Evolutionary conservation across 148 eudicot genomes (phyloP), one percentile per base, ranked within the genome.

Genomic region (Spergularia bocconei): DNA sequence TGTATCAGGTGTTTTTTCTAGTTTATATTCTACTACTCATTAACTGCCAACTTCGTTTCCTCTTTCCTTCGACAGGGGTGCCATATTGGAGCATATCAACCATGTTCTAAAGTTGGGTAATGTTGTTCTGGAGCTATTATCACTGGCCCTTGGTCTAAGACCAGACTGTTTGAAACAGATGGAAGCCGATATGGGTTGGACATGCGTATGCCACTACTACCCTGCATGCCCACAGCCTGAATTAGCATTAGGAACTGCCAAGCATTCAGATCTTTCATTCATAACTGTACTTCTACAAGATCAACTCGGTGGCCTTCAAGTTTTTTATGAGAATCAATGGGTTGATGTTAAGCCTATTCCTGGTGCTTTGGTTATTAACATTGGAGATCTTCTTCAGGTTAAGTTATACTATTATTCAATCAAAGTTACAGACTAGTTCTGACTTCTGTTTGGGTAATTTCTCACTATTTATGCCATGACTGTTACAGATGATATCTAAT

Each of bases 301-400:
- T 29, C 75, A 74, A 68, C 77, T 81, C 13, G 87, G 82, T 0
- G 88, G 89, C 52, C 91, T 88, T 51, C 91, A 88, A 70, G 79
- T 84, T 36, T 52, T 81, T n/a, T 73, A 81, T 53, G 14, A 79
- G 5, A 64, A 83, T 16, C 74, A 75, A 39, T 84, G 87, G 86
- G 57, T 75, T 58, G 79, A 86, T 75, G 74, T 86, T 19, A 57
- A 67, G 9, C 87, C 89, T 5, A 55, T 78, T 50, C 53, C 60
- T 2, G 86, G 82, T 19, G 79, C 71, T 25, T 76, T 86, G 61
- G 84, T 86, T 3, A 72, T 88, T 5, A 84, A 84, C 80, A 72
- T 84, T 23, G 88, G 82, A 16, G 86, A 87, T 57, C 67, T 84
- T 74, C 81, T 86, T 48, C 87, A 86, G 87, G 87, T 84, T 38